phyloP scores from a whole-genome alignment of 495 filamentous ascomycete species.

The Penicillium samsonianum region DNA sequence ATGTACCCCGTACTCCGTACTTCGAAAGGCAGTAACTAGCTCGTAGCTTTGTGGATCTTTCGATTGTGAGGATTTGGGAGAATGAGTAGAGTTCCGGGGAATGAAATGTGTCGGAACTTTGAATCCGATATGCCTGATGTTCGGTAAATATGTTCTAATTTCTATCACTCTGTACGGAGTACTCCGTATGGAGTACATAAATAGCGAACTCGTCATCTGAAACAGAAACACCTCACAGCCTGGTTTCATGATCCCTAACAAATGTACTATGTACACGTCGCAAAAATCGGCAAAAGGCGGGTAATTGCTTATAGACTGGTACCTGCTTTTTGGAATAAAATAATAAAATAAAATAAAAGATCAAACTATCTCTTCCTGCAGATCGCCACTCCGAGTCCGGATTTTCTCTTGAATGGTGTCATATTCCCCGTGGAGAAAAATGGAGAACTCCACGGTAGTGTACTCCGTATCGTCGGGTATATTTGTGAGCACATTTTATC shows the following conservation, averaged over 20 bases:
- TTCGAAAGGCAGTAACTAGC: neutral
- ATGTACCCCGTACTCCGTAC: neutral
- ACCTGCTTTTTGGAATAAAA: constrained; percentile 20
- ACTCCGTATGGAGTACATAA: neutral
- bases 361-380: neutral
- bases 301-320: constrained; percentile 19
- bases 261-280: constrained; percentile 3
- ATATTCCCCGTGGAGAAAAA: constrained; percentile 14
- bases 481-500: neutral
- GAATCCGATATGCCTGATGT: neutral
- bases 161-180: no score
- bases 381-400: constrained; percentile 9
- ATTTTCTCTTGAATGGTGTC: neutral
- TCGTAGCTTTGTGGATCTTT: constrained; percentile 8
- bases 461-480: neutral
- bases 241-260: neutral
- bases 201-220: neutral
- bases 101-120: neutral
- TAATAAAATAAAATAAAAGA: neutral
- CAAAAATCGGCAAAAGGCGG: constrained; percentile 29
- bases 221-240: neutral
- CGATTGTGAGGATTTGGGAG: neutral
- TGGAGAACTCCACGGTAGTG: neutral
- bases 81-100: constrained; percentile 2
- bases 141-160: neutral